A percentile compares a stretch with the other conserved stretches of the same genome.
phyloP scores from a whole-genome alignment of 2,329 filamentous ascomycete genomes.

The Helicocarpus griseus region DNA sequence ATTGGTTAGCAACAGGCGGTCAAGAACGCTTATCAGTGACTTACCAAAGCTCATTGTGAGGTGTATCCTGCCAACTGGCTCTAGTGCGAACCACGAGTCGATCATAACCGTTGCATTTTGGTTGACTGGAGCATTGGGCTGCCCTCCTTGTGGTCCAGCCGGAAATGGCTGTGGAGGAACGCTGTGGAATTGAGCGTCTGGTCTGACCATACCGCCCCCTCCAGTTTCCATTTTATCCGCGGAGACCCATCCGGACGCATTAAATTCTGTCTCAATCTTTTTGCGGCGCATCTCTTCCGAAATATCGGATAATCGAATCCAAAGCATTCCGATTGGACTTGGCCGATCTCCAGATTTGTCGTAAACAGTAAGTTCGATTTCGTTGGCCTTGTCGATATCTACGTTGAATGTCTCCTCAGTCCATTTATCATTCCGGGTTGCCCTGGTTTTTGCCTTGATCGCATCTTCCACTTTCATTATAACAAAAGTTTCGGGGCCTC shows the following conservation, averaged over 20 bases:
- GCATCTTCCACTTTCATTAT: constrained; percentile 95
- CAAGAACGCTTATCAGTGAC: constrained; percentile 10
- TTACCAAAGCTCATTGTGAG: constrained; percentile 75
- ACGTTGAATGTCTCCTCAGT: constrained; percentile 83
- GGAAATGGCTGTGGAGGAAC: constrained; percentile 17
- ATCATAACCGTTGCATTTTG: constrained; percentile 43
- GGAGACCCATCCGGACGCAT: constrained; percentile 90
- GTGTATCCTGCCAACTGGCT: constrained; percentile 87
- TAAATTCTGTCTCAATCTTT: constrained; percentile 93
- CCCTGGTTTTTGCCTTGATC: constrained; percentile 76
- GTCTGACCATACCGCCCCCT: constrained; percentile 34
- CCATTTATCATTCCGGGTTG: constrained; percentile 82
- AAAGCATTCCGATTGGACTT: constrained; percentile 86
- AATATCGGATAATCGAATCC: constrained; percentile 94
- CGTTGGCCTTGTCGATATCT: constrained; percentile 95
- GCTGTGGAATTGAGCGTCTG: constrained; percentile 46
- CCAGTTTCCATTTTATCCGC: constrained; percentile 82
- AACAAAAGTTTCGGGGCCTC: constrained; percentile 90
- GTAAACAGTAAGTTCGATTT: constrained; percentile 95
- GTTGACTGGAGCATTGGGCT: constrained; percentile 7
- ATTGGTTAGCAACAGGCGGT: constrained; percentile 12
- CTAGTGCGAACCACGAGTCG: constrained; percentile 93
- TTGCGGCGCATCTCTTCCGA: constrained; percentile 95
- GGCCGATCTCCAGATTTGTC: constrained; percentile 88
- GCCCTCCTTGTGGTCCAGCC: neutral